Base-by-base conservation (phyloP, 2,329 filamentous ascomycete genomes). In the Helminthosporium solani region DNA sequence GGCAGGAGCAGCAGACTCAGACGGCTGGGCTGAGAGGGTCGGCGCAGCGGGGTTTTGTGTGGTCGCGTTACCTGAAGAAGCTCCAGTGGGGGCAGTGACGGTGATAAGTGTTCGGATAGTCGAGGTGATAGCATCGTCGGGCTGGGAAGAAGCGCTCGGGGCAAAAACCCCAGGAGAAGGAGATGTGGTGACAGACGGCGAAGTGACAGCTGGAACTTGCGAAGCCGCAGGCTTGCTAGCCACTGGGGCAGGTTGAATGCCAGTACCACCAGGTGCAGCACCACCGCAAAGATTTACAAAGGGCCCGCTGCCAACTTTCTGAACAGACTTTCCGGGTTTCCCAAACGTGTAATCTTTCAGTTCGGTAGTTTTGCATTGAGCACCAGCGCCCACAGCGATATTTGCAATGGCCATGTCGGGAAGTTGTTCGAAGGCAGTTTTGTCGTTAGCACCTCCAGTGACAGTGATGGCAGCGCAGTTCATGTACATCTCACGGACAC, bases 401-500 rank as follows among this genome's bases (percentile, higher is more conserved):
- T 94, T 94, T 50, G 87, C 85, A 1, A 84, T 74, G 39, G 89
- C 84, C 81, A 94, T 85, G 44, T 85, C 76, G 0, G 89, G 89
- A 28, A 95, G 84, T 0, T 73, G 70, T 35, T 81, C 65, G 49
- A 85, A 80, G 53, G 78, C 80, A 2, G 74, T 65, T 42, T 81
- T 62, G 30, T 82, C 79, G 31, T 68, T 63, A 2, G 72, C 65
- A 20, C 75, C 73, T 2, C 72, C 75, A 2, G 81, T 81, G 19
- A 96, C 76, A 0, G 75, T 80, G 43, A 95, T 71, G 0, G 87
- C 81, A 0, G 86, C 88, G 59, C 94, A 97, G 78, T 96, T 94
- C 90, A 95, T 95, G 78, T 97, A 97, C 80, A 96, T 88, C 44
- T 97, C 92, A 1, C 90, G 83, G 73, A 95, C 92, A 3, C 92